Evolutionary conservation across 1,284 basidiomycete genomes (phyloP).

Genomic region (Fistulina hepatica): DNA sequence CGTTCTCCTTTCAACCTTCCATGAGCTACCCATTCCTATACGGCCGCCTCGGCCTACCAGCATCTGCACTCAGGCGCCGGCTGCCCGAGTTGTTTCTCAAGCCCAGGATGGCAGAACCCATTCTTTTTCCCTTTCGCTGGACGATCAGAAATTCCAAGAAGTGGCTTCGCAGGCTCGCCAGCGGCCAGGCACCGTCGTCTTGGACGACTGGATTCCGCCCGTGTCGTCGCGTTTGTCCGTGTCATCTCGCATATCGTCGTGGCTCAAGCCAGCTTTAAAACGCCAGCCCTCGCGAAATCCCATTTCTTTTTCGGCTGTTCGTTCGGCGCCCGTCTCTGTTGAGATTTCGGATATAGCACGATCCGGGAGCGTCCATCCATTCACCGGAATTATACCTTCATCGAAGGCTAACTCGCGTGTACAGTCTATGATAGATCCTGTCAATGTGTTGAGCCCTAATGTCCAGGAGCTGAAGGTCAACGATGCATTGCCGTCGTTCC

Average conservation of each 20-base stretch:
- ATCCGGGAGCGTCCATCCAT: background rate
- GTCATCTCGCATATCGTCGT: too few relatives aligned
- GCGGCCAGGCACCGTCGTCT: too few relatives aligned
- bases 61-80: background rate
- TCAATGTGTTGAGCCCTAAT: background rate
- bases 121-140: background rate
- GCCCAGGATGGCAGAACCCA: background rate
- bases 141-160: background rate
- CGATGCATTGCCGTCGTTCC: too few relatives aligned
- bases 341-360: background rate
- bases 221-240: too few relatives aligned
- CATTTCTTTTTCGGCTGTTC: background rate
- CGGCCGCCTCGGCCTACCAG: background rate
- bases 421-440: background rate
- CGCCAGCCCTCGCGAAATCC: too few relatives aligned
- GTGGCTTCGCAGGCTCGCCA: too few relatives aligned
- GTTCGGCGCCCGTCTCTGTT: background rate
- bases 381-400: background rate
- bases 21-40: constrained; percentile 20
- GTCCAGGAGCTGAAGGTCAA: background rate
- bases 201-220: too few relatives aligned
- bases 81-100: background rate
- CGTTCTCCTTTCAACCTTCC: constrained; percentile 42
- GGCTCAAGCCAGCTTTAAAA: too few relatives aligned
- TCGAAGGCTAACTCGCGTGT: background rate